Evolutionary conservation across 768 basidiomycete species (phyloP), one percentile per base, ranked within the genome.

Genomic region (Tubosaeta brunneosetosa): DNA sequence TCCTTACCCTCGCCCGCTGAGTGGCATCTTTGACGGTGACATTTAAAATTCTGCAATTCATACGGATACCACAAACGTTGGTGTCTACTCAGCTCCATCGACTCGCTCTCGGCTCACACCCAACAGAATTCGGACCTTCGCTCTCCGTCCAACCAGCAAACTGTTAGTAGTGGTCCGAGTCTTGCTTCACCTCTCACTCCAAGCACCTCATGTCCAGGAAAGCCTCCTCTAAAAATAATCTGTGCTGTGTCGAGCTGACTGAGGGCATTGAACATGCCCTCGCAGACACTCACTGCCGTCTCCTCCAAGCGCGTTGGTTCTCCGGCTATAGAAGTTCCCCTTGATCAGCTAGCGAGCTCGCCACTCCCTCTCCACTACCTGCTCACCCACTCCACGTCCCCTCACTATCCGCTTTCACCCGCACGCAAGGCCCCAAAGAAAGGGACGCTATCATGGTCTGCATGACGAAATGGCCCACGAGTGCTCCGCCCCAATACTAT

Each of bases 341-440:
- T 19, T 12, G 12, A 9, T 10, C 38, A 42, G 22, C 50, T 45
- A 52, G 17, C 22, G 26, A 32, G 29, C 27, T 9, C 46, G 27
- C 29, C 29, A 16, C 29, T 42, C 3, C 26, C 25, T 38, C 8
- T 29, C 36, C 41, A 25, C 19, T 25, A 16, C 43, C 43, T 44
- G 12, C 19, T 32, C 55, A 41, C 42, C 40, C 6, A 26, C 41
- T 45, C 44, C 37, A 13, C 42, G n/a, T 26, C 55, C 44, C 2
- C 41, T 45, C 37, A 5, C 32, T 38, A 0, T 13, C 25, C 44
- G 5, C 43, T 26, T 34, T 44, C 46, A 0, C 40, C 25, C 45
- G 11, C 63, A 84, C 85, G 83, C 76, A 86, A 52, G 71, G 81
- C 50, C 84, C 8, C 84, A 0, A 71, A 62, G 31, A 56, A 68